phyloP scores from a whole-genome alignment of 164 flowering plant genomes.

The Buxus sempervirens region DNA sequence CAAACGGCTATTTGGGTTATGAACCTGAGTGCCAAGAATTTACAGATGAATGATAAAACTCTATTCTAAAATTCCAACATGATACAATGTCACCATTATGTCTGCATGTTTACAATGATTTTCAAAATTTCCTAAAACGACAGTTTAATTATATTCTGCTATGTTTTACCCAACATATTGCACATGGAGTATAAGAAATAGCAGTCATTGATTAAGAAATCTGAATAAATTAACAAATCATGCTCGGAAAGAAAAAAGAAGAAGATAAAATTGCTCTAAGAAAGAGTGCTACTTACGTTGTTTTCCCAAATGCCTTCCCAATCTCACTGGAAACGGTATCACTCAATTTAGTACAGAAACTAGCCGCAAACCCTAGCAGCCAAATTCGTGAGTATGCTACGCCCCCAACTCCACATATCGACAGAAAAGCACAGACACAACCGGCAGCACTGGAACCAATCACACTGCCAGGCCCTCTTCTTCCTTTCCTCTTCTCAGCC shows the following conservation, averaged over 20 bases:
- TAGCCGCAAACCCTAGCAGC: constrained; percentile 89
- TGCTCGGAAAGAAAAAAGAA: background rate
- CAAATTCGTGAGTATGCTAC: constrained; percentile 48
- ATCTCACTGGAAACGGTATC: constrained; percentile 98
- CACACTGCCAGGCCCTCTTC: constrained; percentile 97
- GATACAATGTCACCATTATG: too few relatives aligned
- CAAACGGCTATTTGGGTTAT: too few relatives aligned
- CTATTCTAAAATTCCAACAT: too few relatives aligned
- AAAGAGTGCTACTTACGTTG: constrained; percentile 53
- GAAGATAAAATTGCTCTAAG: too few relatives aligned
- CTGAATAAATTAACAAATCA: background rate
- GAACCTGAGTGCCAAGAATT: too few relatives aligned
- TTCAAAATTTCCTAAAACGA: too few relatives aligned
- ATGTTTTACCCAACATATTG: too few relatives aligned
- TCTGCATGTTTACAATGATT: background rate
- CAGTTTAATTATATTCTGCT: too few relatives aligned
- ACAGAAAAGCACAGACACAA: constrained; percentile 82
- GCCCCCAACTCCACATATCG: constrained; percentile 75
- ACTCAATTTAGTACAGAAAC: constrained; percentile 94
- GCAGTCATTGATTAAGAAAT: background rate
- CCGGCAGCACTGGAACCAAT: constrained; percentile 99
- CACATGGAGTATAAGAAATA: too few relatives aligned
- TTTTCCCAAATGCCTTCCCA: constrained; percentile 91
- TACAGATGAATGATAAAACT: too few relatives aligned
- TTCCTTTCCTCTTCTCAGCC: constrained; percentile 93